Evolutionary conservation across 176 grass and related monocot genomes (phyloP).

Genomic region (Phoenix dactylifera): DNA sequence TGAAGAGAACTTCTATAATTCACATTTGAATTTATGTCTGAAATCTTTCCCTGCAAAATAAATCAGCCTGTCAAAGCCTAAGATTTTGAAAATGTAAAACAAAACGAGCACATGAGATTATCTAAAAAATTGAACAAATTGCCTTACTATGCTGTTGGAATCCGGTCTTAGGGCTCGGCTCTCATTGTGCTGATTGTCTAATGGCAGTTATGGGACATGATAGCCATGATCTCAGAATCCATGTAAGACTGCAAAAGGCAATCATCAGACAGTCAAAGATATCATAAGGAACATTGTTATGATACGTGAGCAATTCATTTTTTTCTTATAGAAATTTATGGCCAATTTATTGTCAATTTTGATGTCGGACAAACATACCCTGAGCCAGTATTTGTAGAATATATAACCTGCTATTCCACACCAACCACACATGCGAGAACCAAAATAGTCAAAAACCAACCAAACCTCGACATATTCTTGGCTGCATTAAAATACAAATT

Average conservation of each 20-base stretch:
- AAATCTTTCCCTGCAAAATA: slow-evolving; percentile 3
- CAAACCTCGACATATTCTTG: slow-evolving; percentile 43
- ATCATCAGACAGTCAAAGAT: neutral
- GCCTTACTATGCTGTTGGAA: slow-evolving; percentile 2
- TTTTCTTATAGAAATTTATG: too few relatives aligned
- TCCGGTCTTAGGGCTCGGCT: slow-evolving; percentile 42
- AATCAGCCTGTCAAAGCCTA: neutral
- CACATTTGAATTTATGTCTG: neutral
- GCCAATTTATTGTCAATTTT: neutral
- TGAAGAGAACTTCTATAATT: neutral
- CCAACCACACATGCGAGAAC: slow-evolving; percentile 52
- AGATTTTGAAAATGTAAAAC: neutral
- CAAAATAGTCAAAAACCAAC: slow-evolving; percentile 38
- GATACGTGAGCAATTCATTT: too few relatives aligned
- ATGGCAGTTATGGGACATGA: slow-evolving; percentile 93
- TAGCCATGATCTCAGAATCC: slow-evolving; percentile 72
- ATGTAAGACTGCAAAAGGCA: slow-evolving; percentile 57
- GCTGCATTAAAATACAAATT: slow-evolving; percentile 11
- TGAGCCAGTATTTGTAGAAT: slow-evolving; percentile 93
- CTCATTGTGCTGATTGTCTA: slow-evolving; percentile 50
- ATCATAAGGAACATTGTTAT: too few relatives aligned
- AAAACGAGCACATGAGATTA: neutral
- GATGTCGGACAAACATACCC: slow-evolving; percentile 34
- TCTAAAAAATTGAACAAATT: too few relatives aligned
- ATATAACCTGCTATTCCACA: slow-evolving; percentile 43